Evolutionary conservation across 306 rosid genomes (phyloP), one percentile per base, ranked within the genome.

Genomic region (Quillaja saponaria): DNA sequence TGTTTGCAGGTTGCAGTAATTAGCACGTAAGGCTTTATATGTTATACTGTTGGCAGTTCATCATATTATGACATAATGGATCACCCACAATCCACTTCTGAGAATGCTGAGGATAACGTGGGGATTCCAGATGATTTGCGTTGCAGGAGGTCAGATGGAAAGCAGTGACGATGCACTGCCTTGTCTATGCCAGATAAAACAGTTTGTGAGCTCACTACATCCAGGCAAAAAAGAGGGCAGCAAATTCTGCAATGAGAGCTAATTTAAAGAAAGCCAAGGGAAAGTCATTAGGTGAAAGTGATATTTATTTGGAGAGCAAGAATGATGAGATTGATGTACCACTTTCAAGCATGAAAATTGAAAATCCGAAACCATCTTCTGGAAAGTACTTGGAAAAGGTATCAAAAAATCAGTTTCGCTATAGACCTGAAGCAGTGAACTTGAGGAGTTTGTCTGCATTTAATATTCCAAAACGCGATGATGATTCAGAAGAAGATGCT

Each of bases 121-220:
- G 95, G 96, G 52, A 87, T 92, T 68, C 99, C 95, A 0, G 99
- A 94, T 55, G 99, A 94, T 71, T 77, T 94, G 73, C 86, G 96
- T 12, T 94, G 99, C 90, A 94, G 89, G 85, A 80, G 99, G 60
- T 89, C 99, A 0, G 99, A 94, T 61, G 99, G 99, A 50, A 94
- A 94, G 69, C 99, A 89, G 67, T 94, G 99, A 97, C 68, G 99
- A 56, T 94, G 99, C 74, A 89, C 99, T 9, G 99, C 97, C 18
- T 79, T 78, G 91, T 94, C 99, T 5, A 94, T 94, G 97, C 99
- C 99, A 0, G 99, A 94, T 72, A 94, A 94, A 55, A 94, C 99
- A 0, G 99, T 94, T 8, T 94, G 99, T 40, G 99, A 94, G 80
- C 89, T 71, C 99, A 94, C 81, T 94, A 94, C 71, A 85, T 94